Base-by-base conservation (phyloP, 202 grass and related monocot species). In the Saccharum hybrid region DNA sequence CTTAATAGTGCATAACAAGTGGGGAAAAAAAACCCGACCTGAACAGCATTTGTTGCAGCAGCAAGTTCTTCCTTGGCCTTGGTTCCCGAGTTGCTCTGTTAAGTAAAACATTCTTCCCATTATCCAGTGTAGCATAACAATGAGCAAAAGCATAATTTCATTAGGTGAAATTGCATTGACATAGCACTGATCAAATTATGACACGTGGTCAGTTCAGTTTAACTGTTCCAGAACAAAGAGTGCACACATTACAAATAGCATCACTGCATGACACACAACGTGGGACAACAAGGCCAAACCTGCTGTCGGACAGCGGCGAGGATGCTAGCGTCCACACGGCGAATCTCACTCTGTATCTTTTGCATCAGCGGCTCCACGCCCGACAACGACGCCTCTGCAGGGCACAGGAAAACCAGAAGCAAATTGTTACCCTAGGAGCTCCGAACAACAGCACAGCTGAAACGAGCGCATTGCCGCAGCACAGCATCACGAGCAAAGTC, bases 61-160 rank as follows among this genome's bases (percentile, higher is more conserved):
- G 96, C 96, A 86, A 98, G 96, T 71, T 98, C 96, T 86, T 96
- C 96, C 86, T 96, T 99, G 38, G 96, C 96, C 84, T 96, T 99
- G 79, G 93, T 99, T 74, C 96, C 96, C 9, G 93, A 99, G 88
- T 92, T 96, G 69, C 93, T 99, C 96, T 99, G 91, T 81, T 72
- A 56, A 82, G 78, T 49, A 88, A 68, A 74, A 89, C 59, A 18
- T 70, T 46, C 15, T 71, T 79, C 2, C 15, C 51, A 14, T 84
- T 71, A 84, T 71, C 19, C 49, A 10, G 37, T 75, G 65, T 15
- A 79, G 41, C 10, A 74, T 15, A 83, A 33, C 11, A 3, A 70
- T 23, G 31, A 62, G 8, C 49, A 64, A 78, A 8, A 63, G 60
- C 8, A 67, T 8, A 72, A 69, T 66, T 46, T 39, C 59, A 67